Conservation (phyloP, 345 rosid species). For the Moricandia moricandioides region DNA sequence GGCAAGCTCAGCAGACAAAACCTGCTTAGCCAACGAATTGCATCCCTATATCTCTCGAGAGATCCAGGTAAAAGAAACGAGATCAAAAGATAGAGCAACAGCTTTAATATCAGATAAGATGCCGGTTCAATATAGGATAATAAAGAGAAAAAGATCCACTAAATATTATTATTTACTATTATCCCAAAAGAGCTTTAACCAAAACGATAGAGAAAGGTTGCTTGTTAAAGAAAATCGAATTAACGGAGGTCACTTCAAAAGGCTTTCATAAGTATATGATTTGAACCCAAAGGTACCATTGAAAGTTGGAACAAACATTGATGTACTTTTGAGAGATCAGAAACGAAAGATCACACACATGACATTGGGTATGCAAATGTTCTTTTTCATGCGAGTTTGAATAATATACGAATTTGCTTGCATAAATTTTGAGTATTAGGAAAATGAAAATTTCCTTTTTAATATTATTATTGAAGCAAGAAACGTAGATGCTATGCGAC, state of each 20-base stretch:
- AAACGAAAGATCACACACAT: slow-evolving; percentile 6
- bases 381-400: background rate
- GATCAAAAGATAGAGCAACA: no score
- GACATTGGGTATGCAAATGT: background rate
- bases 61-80: no score
- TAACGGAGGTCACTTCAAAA: slow-evolving; percentile 27
- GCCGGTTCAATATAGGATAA: background rate
- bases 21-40: no score
- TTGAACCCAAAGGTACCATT: slow-evolving; percentile 31
- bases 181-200: slow-evolving; percentile 13
- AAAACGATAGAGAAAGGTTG: slow-evolving; percentile 29
- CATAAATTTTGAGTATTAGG: background rate
- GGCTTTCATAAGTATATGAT: slow-evolving; percentile 28
- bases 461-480: background rate
- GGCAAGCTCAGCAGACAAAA: no score
- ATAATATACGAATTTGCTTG: background rate
- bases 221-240: slow-evolving; percentile 25
- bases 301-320: slow-evolving; percentile 27
- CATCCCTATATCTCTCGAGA: no score
- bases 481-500: background rate
- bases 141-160: background rate
- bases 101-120: no score
- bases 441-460: background rate
- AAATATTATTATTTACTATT: no score
- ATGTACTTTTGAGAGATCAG: slow-evolving; percentile 29